Conservation (phyloP, 2,329 filamentous ascomycete species). For the Penicillium vulpinum region DNA sequence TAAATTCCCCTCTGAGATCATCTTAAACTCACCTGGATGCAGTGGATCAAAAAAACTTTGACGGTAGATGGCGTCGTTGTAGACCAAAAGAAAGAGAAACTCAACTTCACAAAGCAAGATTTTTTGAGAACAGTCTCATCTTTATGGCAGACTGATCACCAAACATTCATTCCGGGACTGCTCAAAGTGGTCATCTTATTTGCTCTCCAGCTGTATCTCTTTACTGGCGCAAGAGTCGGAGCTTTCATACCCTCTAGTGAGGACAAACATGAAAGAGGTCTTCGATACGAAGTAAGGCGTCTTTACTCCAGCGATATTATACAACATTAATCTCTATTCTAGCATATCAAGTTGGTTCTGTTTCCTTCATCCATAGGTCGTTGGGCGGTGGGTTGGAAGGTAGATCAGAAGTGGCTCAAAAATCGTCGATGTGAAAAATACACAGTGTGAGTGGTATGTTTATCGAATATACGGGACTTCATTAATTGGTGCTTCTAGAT, state of each 20-base stretch:
- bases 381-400: conserved; percentile 1
- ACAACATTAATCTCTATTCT: neutral
- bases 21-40: too few relatives aligned
- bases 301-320: neutral
- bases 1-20: too few relatives aligned
- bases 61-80: too few relatives aligned
- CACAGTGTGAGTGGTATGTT: neutral
- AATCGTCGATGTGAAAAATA: neutral
- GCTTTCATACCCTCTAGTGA: conserved; percentile 3
- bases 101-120: too few relatives aligned
- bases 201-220: conserved; percentile 5
- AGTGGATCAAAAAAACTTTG: too few relatives aligned
- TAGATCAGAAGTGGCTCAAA: conserved; percentile 1
- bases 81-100: too few relatives aligned
- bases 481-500: neutral
- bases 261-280: conserved; percentile 1
- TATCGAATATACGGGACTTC: neutral
- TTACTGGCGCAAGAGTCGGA: conserved; percentile 5
- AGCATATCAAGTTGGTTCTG: conserved; percentile 4
- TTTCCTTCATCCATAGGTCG: neutral
- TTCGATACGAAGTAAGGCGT: neutral
- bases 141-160: too few relatives aligned
- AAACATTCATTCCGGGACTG: neutral
- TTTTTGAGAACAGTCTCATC: too few relatives aligned
- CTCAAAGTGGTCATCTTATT: conserved; percentile 1